Conservation (phyloP, 768 basidiomycete species). For the Pleurotus tuber-regium region DNA sequence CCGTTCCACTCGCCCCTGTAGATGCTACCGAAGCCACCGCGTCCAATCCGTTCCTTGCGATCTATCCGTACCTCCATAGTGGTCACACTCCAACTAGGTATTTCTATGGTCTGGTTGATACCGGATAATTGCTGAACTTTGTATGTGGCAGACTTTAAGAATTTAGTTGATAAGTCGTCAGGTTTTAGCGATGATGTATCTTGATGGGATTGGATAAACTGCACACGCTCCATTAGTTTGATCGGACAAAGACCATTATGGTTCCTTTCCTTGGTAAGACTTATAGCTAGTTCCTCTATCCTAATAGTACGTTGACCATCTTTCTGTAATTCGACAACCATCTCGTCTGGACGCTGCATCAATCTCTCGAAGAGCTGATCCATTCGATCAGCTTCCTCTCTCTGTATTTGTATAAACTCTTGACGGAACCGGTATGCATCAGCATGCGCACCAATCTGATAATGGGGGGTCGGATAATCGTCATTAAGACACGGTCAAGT, state of each 20-base stretch:
- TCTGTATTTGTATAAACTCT: not conserved
- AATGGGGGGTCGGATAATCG: not conserved
- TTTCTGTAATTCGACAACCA: not conserved
- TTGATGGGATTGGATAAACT: not conserved
- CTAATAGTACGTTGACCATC: not conserved
- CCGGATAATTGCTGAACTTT: not conserved
- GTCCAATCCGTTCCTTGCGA: constrained; percentile 14
- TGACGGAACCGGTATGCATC: not conserved
- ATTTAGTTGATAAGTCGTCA: not conserved
- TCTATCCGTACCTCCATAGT: constrained; percentile 24
- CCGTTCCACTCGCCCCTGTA: constrained; percentile 24
- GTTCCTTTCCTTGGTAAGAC: not conserved
- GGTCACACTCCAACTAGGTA: constrained; percentile 23
- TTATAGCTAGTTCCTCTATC: not conserved
- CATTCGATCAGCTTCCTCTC: not conserved
- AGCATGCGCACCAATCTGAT: not conserved
- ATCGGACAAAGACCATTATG: not conserved
- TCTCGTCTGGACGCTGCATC: not conserved
- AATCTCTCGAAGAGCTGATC: not conserved
- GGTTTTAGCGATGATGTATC: not conserved
- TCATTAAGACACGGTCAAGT: not conserved
- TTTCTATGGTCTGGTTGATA: not conserved
- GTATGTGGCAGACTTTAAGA: not conserved
- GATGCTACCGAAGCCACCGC: constrained; percentile 25
- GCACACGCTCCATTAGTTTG: not conserved